Conservation (phyloP, 257 asterid genomes). For the Nicotiana otophora region DNA sequence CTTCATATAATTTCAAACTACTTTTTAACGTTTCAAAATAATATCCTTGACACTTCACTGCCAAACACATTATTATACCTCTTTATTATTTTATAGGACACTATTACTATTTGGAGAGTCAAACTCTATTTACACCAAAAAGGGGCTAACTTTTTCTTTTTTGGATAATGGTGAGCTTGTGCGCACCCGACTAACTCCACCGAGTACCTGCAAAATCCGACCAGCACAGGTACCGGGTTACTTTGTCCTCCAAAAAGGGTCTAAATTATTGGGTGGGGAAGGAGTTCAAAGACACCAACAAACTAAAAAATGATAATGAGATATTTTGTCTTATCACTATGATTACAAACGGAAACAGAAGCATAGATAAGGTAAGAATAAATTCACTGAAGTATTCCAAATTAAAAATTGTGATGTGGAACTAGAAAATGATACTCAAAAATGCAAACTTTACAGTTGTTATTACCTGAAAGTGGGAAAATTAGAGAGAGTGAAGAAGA, state of each 20-base stretch:
- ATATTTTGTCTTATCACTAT: background rate
- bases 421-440: background rate
- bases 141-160: background rate
- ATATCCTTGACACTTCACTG: background rate
- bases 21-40: background rate
- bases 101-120: background rate
- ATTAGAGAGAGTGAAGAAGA: constrained; percentile 51
- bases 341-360: background rate
- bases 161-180: too few relatives aligned
- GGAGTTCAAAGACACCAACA: background rate
- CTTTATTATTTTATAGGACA: background rate
- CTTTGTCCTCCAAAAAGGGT: background rate
- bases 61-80: background rate
- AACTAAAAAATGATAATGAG: background rate
- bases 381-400: background rate
- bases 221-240: too few relatives aligned
- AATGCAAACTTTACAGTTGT: background rate
- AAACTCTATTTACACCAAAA: background rate
- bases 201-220: too few relatives aligned
- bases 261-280: background rate
- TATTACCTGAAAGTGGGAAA: constrained; percentile 47
- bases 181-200: too few relatives aligned
- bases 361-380: background rate
- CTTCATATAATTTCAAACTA: background rate
- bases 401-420: background rate